Conservation (phyloP, 805 yeast species). For the Saturnispora quitensis region DNA sequence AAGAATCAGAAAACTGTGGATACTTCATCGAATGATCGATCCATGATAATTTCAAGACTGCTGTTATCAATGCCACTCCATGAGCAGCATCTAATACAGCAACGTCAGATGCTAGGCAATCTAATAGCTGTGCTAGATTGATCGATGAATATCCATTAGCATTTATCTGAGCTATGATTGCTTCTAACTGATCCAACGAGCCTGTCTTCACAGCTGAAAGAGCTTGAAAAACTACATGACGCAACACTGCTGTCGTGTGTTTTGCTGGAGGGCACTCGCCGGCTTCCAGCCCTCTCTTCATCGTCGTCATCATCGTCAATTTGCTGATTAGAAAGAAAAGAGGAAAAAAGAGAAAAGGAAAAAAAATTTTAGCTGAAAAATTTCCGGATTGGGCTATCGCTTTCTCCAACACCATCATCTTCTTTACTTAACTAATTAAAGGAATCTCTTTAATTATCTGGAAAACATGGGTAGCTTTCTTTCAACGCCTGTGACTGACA, state of each 20-base stretch:
- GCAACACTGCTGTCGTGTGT: conserved; percentile 1
- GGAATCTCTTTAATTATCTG: not conserved
- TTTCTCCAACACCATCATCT: not conserved
- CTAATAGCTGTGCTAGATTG: conserved; percentile 3
- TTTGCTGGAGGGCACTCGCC: not conserved
- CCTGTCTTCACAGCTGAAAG: conserved; percentile 1
- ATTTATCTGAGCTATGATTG: conserved; percentile 1
- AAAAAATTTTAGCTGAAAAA: not conserved
- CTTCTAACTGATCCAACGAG: conserved; percentile 3
- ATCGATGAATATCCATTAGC: conserved; percentile 1
- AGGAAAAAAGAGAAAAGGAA: not conserved
- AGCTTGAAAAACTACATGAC: conserved; percentile 4
- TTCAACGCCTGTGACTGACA: conserved; percentile 68
- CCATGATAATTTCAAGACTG: conserved; percentile 63
- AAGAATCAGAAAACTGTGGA: conserved; percentile 37
- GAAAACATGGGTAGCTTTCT: conserved; percentile 58
- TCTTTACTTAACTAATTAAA: not conserved
- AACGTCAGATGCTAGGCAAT: not conserved
- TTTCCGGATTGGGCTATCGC: not conserved
- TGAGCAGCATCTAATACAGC: not conserved
- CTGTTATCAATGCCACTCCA: not conserved
- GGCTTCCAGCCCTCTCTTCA: not conserved
- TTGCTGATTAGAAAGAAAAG: not conserved
- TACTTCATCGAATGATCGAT: conserved; percentile 28
- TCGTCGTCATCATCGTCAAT: not conserved